Base-by-base conservation (phyloP, 495 filamentous ascomycete species). In the Terfezia boudieri region DNA sequence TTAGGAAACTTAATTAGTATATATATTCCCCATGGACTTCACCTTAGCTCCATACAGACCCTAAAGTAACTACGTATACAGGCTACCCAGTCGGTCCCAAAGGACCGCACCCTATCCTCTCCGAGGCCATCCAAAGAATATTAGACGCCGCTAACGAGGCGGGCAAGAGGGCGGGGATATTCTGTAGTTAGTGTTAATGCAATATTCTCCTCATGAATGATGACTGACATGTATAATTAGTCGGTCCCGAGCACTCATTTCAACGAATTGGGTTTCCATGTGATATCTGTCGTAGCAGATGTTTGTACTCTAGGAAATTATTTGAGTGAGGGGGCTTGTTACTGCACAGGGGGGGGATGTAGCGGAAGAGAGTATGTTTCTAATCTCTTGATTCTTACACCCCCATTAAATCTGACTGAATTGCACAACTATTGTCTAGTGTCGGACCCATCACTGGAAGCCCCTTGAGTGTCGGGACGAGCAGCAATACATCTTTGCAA, bases 281-380 rank as follows among this genome's bases (percentile, higher is more conserved):
- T 90, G 83, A 72, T 87, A 41, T 79, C 73, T 58, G 72, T 76
- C 0, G 74, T 71, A 4, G 77, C 77, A 5, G 81, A 84, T 69
- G 71, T 51, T 51, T 11, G 1, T 14, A 9, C 49, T 16, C 11
- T 51, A 14, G 41, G 7, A 46, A 46, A 7, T 14, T 14, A 17
- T 17, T 46, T 46, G 41, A 46, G 2, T 7, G 7, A 46, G 2
- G 41, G 12, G 12, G n/a, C 41, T 46, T 46, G 41, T 46, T 46
- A 46, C 17, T 46, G 41, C 41, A 7, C 41, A 7, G 12, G 41
- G 7, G 12, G 41, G 41, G 26, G n/a, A n/a, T n/a, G n/a, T n/a
- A n/a, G n/a, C n/a, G 75, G 87, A 86, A 81, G 86, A 86, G 76
- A 83, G 83, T 85, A 72, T 61, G 76, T 70, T 58, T n/a, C n/a